A percentile compares a stretch with the other conserved stretches of the same genome.
phyloP scores from a whole-genome alignment of 306 rosid genomes.

The Glycyrrhiza uralensis region DNA sequence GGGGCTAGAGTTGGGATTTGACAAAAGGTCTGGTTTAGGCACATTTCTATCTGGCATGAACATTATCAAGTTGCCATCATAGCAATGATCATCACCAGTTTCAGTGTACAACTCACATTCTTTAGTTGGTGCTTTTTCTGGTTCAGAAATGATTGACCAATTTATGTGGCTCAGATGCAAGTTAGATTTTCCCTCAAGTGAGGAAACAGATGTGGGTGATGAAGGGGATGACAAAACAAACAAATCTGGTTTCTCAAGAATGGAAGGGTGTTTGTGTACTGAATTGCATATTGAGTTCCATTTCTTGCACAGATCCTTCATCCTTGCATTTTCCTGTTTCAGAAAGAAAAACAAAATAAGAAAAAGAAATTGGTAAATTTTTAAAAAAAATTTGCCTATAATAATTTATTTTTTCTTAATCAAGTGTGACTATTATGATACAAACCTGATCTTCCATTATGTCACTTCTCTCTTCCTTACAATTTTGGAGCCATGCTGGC shows the following conservation, averaged over 20 bases:
- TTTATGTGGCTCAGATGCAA: constrained; percentile 33
- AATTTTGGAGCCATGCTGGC: constrained; percentile 72
- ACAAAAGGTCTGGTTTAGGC: constrained; percentile 76
- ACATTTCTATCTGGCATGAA: constrained; percentile 43
- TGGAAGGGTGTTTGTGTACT: constrained; percentile 37
- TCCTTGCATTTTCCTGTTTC: constrained; percentile 47
- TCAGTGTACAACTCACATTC: constrained; percentile 62
- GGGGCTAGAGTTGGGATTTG: constrained; percentile 88
- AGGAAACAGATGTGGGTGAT: constrained; percentile 45
- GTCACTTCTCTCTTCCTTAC: constrained; percentile 47
- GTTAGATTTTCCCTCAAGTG: constrained; percentile 28
- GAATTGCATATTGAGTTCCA: constrained; percentile 71
- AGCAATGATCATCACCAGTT: constrained; percentile 27
- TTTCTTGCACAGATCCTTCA: constrained; percentile 57
- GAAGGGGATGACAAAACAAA: constrained; percentile 39
- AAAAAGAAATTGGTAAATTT: neutral
- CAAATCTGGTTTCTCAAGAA: constrained; percentile 40
- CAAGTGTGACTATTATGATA: neutral
- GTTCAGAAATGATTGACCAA: constrained; percentile 41
- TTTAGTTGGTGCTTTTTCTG: constrained; percentile 50
- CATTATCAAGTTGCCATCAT: constrained; percentile 47
- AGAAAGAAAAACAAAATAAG: neutral
- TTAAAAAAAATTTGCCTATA: neutral
- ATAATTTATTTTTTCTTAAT: neutral
- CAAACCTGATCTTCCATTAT: constrained; percentile 42